A percentile compares a stretch with the other conserved stretches of the same genome.
Conservation (phyloP, 164 flowering plant species). For the Chloranthus sessilifolius region DNA sequence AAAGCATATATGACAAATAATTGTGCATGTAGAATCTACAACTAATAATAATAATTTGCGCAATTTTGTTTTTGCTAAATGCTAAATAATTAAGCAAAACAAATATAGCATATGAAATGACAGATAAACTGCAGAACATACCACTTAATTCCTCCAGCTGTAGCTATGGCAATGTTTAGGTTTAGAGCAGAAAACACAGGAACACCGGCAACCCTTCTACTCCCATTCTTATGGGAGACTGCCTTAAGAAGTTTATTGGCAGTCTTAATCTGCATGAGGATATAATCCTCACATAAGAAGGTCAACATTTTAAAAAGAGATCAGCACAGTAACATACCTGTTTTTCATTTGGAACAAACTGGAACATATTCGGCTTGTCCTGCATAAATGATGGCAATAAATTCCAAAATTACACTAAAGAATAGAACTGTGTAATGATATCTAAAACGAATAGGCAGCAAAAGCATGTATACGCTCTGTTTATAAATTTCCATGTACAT, state of each 20-base stretch:
- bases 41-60: too few species aligned
- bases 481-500: too few species aligned
- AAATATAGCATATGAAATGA: too few species aligned
- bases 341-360: constrained; percentile 82
- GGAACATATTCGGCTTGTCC: constrained; percentile 88
- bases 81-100: too few species aligned
- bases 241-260: constrained; percentile 78
- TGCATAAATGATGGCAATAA: constrained; percentile 26
- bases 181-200: constrained; percentile 94
- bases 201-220: constrained; percentile 64
- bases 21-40: too few species aligned
- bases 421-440: too few species aligned
- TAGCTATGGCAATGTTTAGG: constrained; percentile 90
- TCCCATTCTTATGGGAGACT: constrained; percentile 36
- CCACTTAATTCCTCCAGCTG: constrained; percentile 86
- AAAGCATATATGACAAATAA: too few species aligned
- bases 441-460: too few species aligned
- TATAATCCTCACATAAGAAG: constrained; percentile 7
- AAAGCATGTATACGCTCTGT: too few species aligned
- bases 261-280: constrained; percentile 61
- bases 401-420: constrained; percentile 3
- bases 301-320: constrained; percentile 1
- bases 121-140: constrained; percentile 17
- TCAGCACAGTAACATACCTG: constrained; percentile 42
- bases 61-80: too few species aligned